These are phyloP conservation scores for Apiotrichum domesticum DNA, from an alignment of 1,284 basidiomycete species.

Conservation along the genomic window DNA sequence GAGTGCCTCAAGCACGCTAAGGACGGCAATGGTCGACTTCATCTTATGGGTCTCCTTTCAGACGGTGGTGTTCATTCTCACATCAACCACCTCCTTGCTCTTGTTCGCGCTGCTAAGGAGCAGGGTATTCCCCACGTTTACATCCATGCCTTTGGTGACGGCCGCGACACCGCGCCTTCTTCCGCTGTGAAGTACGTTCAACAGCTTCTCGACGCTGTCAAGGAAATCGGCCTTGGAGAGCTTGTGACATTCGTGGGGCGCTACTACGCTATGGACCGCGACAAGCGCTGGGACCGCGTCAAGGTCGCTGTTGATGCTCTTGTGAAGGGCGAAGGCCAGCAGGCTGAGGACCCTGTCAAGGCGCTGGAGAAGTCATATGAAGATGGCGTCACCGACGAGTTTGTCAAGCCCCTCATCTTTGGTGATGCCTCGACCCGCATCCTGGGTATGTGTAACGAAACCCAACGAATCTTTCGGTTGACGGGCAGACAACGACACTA, in stretches of 20 bases:
- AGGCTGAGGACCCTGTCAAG: constrained; percentile 57
- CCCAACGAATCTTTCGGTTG: not conserved
- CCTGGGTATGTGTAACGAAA: constrained; percentile 54
- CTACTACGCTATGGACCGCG: constrained; percentile 93
- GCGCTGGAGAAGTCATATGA: constrained; percentile 66
- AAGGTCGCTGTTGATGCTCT: constrained; percentile 81
- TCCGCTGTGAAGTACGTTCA: constrained; percentile 67
- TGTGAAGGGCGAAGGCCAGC: constrained; percentile 66
- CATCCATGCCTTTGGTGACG: constrained; percentile 82
- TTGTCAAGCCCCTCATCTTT: constrained; percentile 84
- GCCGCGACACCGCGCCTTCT: constrained; percentile 76
- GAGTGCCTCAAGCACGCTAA: constrained; percentile 70
- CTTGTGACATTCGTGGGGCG: constrained; percentile 75
- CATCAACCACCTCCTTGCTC: constrained; percentile 75
- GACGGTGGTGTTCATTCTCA: constrained; percentile 94
- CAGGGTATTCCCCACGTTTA: constrained; percentile 73
- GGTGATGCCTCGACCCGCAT: constrained; percentile 70
- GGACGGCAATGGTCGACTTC: constrained; percentile 69
- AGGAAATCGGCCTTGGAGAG: constrained; percentile 58
- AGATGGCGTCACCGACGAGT: constrained; percentile 81
- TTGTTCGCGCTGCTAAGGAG: constrained; percentile 81
- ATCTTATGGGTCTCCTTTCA: constrained; percentile 78
- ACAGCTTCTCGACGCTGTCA: constrained; percentile 68
- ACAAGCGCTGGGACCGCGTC: constrained; percentile 88
- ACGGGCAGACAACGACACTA: constrained; percentile 58